Percentiles rank a stretch among this genome's conserved stretches.
These are phyloP conservation scores for Cardamine resedifolia DNA, from an alignment of 345 rosid species.

Conservation along the genomic window DNA sequence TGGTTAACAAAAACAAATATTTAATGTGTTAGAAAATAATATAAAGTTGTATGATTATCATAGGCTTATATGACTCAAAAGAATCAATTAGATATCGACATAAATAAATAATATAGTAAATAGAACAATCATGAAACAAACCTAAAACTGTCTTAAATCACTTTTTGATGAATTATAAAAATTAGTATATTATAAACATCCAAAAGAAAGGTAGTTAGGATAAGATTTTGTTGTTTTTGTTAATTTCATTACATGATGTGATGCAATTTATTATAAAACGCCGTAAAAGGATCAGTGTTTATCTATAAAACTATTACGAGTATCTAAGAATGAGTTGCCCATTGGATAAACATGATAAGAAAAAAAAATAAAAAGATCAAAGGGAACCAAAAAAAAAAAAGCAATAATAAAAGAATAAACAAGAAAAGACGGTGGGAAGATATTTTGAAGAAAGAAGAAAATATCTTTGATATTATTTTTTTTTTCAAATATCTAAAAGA, in stretches of 20 bases:
- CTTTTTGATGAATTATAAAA: too few relatives aligned
- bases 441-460: slow-evolving; percentile 22
- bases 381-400: neutral
- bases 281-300: neutral
- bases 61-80: too few relatives aligned
- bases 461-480: slow-evolving; percentile 34
- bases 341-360: neutral
- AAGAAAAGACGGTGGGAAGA: slow-evolving; percentile 26
- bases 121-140: too few relatives aligned
- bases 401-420: neutral
- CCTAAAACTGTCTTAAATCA: too few relatives aligned
- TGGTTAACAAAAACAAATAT: too few relatives aligned
- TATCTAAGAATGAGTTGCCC: neutral
- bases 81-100: too few relatives aligned
- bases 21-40: too few relatives aligned
- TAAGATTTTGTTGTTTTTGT: neutral
- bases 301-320: neutral
- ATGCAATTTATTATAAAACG: neutral
- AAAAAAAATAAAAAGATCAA: neutral
- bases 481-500: slow-evolving; percentile 15
- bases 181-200: too few relatives aligned
- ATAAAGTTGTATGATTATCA: too few relatives aligned
- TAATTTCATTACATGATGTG: neutral
- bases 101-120: too few relatives aligned
- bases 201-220: too few relatives aligned